Conservation (phyloP, 225 moss, liverwort and hornwort genomes). For the Pseudisothecium myosuroides region DNA sequence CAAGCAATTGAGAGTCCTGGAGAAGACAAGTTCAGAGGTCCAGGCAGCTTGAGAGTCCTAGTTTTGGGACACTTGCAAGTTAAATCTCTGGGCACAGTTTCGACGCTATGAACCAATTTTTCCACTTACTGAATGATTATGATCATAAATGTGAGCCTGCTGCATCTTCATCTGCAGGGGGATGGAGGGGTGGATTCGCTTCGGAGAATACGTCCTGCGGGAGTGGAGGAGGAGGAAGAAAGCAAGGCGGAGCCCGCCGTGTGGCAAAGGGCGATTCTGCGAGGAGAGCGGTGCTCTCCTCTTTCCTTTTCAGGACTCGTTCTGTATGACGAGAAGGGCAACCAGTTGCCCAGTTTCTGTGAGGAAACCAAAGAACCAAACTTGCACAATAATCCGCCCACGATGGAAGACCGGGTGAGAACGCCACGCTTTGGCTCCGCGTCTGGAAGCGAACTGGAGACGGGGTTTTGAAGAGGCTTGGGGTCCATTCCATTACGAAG, state of each 20-base stretch:
- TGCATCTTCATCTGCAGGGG: not conserved
- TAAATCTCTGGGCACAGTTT: not conserved
- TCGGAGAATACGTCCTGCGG: not conserved
- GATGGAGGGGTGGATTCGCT: constrained; percentile 8
- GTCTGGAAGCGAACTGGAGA: not conserved
- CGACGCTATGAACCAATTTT: not conserved
- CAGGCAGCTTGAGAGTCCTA: not conserved
- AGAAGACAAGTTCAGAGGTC: not conserved
- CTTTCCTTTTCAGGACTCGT: constrained; percentile 35
- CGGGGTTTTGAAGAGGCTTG: not conserved
- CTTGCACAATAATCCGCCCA: too few species aligned
- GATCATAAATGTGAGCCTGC: not conserved
- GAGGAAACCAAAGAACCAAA: not conserved
- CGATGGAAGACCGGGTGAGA: not conserved
- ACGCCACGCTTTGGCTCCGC: not conserved
- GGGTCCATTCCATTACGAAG: not conserved
- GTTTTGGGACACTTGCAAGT: not conserved
- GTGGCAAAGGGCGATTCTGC: constrained; percentile 36
- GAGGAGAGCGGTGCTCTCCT: constrained; percentile 37
- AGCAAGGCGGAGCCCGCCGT: constrained; percentile 8
- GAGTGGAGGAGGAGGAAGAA: not conserved
- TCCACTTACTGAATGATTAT: not conserved
- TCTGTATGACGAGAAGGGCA: constrained; percentile 32
- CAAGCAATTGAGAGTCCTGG: not conserved
- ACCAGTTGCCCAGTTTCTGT: constrained; percentile 2